phyloP scores from a whole-genome alignment of 805 yeast species.

The Torulaspora gathmanii region DNA sequence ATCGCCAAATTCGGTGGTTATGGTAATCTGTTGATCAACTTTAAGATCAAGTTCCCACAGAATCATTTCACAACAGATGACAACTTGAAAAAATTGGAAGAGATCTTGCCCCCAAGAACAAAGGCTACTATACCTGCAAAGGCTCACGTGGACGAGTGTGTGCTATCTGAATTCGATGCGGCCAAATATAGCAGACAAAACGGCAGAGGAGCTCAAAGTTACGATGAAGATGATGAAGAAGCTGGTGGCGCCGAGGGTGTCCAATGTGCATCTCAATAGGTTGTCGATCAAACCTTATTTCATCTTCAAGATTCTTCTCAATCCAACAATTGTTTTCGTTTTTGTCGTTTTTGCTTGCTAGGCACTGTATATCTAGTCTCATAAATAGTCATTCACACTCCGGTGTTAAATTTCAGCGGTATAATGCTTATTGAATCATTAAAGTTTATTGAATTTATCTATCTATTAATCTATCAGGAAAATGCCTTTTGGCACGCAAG shows the following conservation, averaged over 20 bases:
- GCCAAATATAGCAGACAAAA: slow-evolving; percentile 46
- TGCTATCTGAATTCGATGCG: slow-evolving; percentile 64
- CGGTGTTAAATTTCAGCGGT: neutral
- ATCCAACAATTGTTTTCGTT: neutral
- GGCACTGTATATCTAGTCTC: slow-evolving; percentile 6
- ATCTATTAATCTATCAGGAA: neutral
- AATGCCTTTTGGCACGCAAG: slow-evolving; percentile 2
- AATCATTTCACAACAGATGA: slow-evolving; percentile 70
- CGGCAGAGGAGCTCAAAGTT: slow-evolving; percentile 35
- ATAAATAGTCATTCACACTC: slow-evolving; percentile 7
- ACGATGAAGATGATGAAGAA: slow-evolving; percentile 58
- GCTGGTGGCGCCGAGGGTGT: slow-evolving; percentile 38
- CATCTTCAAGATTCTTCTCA: neutral
- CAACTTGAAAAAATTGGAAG: slow-evolving; percentile 65
- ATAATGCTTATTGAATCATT: slow-evolving; percentile 1
- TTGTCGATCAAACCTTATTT: neutral
- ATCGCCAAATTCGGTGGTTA: slow-evolving; percentile 77
- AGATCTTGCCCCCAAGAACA: slow-evolving; percentile 73
- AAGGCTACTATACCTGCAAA: slow-evolving; percentile 57
- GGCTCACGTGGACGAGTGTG: slow-evolving; percentile 77
- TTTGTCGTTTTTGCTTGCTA: slow-evolving; percentile 5
- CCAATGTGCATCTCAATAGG: slow-evolving; percentile 87
- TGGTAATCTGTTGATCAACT: slow-evolving; percentile 84
- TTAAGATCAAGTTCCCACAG: slow-evolving; percentile 84
- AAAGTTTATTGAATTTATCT: neutral